Evolutionary conservation across 331 rosid species (phyloP), one percentile per base, ranked within the genome.

Genomic region (Malus hybrid): DNA sequence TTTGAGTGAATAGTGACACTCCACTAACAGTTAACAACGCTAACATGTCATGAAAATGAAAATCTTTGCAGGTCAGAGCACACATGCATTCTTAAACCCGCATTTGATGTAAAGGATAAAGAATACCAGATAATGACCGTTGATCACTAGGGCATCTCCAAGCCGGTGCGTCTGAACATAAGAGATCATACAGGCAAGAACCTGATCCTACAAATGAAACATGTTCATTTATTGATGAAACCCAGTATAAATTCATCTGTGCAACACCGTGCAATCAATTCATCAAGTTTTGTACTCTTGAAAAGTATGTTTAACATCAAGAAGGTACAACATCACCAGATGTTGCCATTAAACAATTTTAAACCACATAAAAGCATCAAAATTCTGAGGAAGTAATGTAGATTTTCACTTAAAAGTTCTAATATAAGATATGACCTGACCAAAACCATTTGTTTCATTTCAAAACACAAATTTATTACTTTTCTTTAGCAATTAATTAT

Each of bases 141-240:
- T 18, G 83, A 22, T 82, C 84, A 18, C 77, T 84, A 71, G 79
- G 87, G 71, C 76, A 18, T 18, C 66, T 76, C 73, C 84, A 80
- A 73, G 61, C 80, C 12, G 89, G 87, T 64, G 92, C 48, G 42
- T 92, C 97, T 52, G 89, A 71, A 67, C 91, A 82, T 16, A 92
- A 87, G 75, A 92, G 97, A 83, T 92, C 97, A 67, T 87, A 92
- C 33, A 92, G 92, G 81, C 91, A 85, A 71, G 78, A 73, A 67
- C 78, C 69, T 73, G 93, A 72, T 27, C 85, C 91, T 88, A 57
- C 73, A 88, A 24, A 77, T 63, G 55, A 44, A 79, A 74, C 56
- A 80, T 60, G 62, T 75, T 70, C 56, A 67, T 79, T 71, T 69
- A 54, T 46, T 70, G 18, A 48, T 13, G n/a, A 36, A 64, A 11